Evolutionary conservation across 2,329 filamentous ascomycete species (phyloP).

Genomic region (Cytospora paraplurivora): DNA sequence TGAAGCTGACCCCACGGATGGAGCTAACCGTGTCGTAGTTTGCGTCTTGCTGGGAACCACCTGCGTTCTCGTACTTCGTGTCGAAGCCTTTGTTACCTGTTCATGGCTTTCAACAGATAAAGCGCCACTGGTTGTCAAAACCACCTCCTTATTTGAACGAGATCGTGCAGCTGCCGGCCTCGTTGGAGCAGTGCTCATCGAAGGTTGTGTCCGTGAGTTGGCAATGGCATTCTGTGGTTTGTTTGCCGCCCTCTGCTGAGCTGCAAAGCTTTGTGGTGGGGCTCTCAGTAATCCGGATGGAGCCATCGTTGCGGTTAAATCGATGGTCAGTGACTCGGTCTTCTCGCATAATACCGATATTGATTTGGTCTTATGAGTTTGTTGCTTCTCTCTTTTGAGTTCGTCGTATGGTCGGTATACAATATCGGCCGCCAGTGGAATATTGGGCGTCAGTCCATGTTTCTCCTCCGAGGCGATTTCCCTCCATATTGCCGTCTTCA

Average conservation of each 20-base stretch:
- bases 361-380: conserved; percentile 26
- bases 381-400: conserved; percentile 53
- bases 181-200: conserved; percentile 37
- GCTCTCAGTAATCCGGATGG: conserved; percentile 51
- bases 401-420: conserved; percentile 68
- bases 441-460: conserved; percentile 63
- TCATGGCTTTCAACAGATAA: conserved; percentile 29
- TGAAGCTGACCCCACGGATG: conserved; percentile 10
- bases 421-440: conserved; percentile 62
- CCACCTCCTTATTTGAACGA: conserved; percentile 31
- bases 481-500: conserved; percentile 62
- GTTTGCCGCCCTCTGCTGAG: conserved; percentile 63
- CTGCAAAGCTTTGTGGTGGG: conserved; percentile 66
- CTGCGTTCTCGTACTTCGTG: conserved; percentile 27
- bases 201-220: conserved; percentile 37
- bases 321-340: conserved; percentile 40
- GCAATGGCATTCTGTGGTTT: conserved; percentile 42
- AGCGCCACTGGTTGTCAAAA: conserved; percentile 28
- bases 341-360: conserved; percentile 30
- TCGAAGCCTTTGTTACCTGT: conserved; percentile 34
- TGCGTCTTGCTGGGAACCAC: conserved; percentile 27
- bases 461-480: conserved; percentile 71
- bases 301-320: conserved; percentile 26
- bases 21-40: conserved; percentile 10
- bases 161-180: conserved; percentile 34